A percentile compares a stretch with the other conserved stretches of the same genome.
Evolutionary conservation across 169 alveolate genomes (phyloP).

Genomic region (Cryptosporidium ryanae): DNA sequence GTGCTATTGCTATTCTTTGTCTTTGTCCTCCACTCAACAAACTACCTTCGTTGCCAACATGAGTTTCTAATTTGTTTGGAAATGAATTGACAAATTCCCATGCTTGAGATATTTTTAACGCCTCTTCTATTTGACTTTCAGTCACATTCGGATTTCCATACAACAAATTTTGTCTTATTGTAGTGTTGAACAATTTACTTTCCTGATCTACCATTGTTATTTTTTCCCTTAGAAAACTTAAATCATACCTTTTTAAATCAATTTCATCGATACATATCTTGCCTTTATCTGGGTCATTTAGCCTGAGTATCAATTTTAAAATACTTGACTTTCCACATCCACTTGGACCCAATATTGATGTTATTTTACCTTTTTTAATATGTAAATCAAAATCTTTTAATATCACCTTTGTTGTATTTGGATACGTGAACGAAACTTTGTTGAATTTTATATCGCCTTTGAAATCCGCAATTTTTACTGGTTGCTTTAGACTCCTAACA

Average conservation of each 20-base stretch:
- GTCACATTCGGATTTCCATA: slow-evolving; percentile 91
- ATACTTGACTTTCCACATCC: slow-evolving; percentile 81
- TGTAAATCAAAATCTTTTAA: slow-evolving; percentile 31
- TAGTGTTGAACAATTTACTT: slow-evolving; percentile 91
- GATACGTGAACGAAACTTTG: slow-evolving; percentile 22
- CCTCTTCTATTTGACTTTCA: slow-evolving; percentile 87
- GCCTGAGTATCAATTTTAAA: slow-evolving; percentile 77
- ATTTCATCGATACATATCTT: slow-evolving; percentile 55
- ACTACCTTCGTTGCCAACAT: slow-evolving; percentile 87
- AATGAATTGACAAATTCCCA: slow-evolving; percentile 86
- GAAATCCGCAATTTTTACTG: background rate
- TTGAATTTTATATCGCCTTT: slow-evolving; percentile 39
- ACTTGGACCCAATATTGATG: slow-evolving; percentile 75
- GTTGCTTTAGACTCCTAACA: slow-evolving; percentile 17
- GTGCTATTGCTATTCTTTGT: slow-evolving; percentile 90
- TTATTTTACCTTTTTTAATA: slow-evolving; percentile 22
- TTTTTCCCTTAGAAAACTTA: slow-evolving; percentile 80
- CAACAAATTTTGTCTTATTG: slow-evolving; percentile 90
- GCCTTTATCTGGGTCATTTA: slow-evolving; percentile 62
- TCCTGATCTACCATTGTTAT: slow-evolving; percentile 90
- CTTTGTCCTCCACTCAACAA: slow-evolving; percentile 90
- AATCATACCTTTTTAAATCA: slow-evolving; percentile 79
- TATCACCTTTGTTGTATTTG: background rate
- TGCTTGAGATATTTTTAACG: slow-evolving; percentile 85
- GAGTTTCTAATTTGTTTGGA: slow-evolving; percentile 86